Base-by-base conservation (phyloP, 2,329 filamentous ascomycete species). In the Ramularia collo-cygni region DNA sequence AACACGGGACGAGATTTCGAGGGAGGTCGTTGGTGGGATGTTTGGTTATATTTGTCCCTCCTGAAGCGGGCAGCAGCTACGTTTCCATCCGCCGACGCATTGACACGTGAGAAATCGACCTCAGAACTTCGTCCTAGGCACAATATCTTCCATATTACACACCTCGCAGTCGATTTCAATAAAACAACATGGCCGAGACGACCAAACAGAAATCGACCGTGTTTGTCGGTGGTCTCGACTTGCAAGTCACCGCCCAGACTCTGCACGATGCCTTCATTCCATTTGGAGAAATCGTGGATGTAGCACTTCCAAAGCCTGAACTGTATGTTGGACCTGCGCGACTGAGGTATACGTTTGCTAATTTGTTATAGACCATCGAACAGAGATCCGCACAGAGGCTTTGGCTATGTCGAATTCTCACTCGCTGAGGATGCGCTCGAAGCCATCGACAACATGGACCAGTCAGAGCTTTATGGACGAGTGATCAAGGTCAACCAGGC, bases 371-470 rank as follows among this genome's bases (percentile, higher is more conserved):
- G 57, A 35, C 38, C 83, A 50, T 88, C 85, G 47, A 79, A 83
- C 5, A 79, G 75, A 34, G 85, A 93, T 28, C 70, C 79, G 19
- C 92, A 98, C 63, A 76, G 89, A 37, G 92, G 93, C 1, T 98
- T 96, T 64, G 92, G 89, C 43, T 96, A 98, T 61, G 85, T 98
- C 36, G 92, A 98, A 60, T 98, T 85, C 58, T 88, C 95, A 56
- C 76, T 87, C 42, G 74, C 79, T 9, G 77, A 82, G 42, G 92
- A 98, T 65, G 90, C 89, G 18, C 81, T 81, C 57, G 90, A 96
- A 65, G 92, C 92, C 36, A 95, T 98, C 62, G 88, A 96, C 72
- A 98, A 98, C 61, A 96, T 98, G 90, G 87, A 98, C 61, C 88
- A 95, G 62, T 84, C 89, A 45, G 90, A 96, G 67, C 76, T 98